Evolutionary conservation across 768 basidiomycete species (phyloP), one percentile per base, ranked within the genome.

Genomic region (Cubamyces sp.): DNA sequence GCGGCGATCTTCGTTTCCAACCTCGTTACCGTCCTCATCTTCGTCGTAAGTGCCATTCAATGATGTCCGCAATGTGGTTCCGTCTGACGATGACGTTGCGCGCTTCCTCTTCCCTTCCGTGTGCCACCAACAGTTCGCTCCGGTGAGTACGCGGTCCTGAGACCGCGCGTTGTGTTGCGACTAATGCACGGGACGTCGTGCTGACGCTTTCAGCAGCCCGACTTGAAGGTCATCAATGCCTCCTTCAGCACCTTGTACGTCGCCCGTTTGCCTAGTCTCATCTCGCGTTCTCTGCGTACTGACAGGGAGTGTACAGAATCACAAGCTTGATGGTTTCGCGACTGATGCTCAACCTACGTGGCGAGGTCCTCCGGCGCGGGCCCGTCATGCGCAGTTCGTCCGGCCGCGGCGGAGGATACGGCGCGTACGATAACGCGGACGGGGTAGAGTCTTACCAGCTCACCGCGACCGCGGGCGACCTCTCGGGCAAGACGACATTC

Each of bases 181-280:
- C 21, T 45, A 15, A 51, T 37, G 42, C 46, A 26, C 55, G 58
- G 41, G 14, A 19, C 16, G 28, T 43, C 45, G 41, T 64, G 58
- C 42, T 55, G 11, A 48, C 52, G 39, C 40, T 0, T 54, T 21
- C 12, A 42, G 34, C 57, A 71, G 70, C 52, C 60, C 50, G 70
- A 69, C 51, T 58, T 71, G 28, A 71, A 71, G 54, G 70, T 64
- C 53, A 63, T 71, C 42, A 71, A 71, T 54, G 70, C 70, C 4
- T 69, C 68, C 39, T 71, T 71, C 68, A 71, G 70, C 46, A 71
- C 68, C 15, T 41, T 71, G 69, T 70, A 59, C n/a, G 67, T 64
- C 1, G 14, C 15, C 46, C 30, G 3, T 15, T n/a, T 9, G 2
- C 30, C 42, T 16, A 37, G 16, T 3, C 7, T 18, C 19, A 15